These are phyloP conservation scores for Cucumis hystrix DNA, from an alignment of 306 rosid genomes.

Conservation along the genomic window DNA sequence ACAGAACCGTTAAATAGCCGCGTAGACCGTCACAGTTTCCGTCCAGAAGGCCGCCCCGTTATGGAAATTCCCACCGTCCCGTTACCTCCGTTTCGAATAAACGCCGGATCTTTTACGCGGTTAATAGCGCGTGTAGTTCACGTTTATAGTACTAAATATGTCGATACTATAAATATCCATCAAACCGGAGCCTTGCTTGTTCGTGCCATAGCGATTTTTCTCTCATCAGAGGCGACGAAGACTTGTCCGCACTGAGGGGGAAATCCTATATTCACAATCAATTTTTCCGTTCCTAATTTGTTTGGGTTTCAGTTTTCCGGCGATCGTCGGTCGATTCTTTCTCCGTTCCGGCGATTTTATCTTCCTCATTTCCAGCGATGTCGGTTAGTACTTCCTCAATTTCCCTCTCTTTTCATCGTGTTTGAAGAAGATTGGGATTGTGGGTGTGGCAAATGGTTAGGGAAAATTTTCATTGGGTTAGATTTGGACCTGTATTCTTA, in stretches of 20 bases:
- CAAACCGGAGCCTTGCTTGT: not conserved
- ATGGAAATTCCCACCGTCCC: not conserved
- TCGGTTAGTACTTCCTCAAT: constrained; percentile 1
- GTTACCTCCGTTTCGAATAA: not conserved
- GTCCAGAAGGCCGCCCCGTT: not conserved
- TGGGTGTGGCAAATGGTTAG: not conserved
- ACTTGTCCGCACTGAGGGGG: not conserved
- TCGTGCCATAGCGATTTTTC: not conserved
- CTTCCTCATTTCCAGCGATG: constrained; percentile 2
- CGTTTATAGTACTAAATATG: not conserved
- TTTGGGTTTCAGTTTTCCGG: not conserved
- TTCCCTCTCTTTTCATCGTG: not conserved
- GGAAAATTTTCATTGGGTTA: not conserved
- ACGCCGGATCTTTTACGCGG: not conserved
- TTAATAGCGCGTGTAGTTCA: not conserved
- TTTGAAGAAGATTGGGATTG: constrained; percentile 1
- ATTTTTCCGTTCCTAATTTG: not conserved
- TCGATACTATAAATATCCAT: constrained; percentile 4
- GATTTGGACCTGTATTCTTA: not conserved
- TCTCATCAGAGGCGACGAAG: not conserved
- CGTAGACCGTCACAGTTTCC: constrained; percentile 1
- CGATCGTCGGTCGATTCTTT: not conserved
- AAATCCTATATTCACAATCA: not conserved
- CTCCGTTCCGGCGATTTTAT: not conserved
- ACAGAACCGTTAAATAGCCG: not conserved